phyloP scores from a whole-genome alignment of 768 basidiomycete species.

The Pleurotus tuber-regium region DNA sequence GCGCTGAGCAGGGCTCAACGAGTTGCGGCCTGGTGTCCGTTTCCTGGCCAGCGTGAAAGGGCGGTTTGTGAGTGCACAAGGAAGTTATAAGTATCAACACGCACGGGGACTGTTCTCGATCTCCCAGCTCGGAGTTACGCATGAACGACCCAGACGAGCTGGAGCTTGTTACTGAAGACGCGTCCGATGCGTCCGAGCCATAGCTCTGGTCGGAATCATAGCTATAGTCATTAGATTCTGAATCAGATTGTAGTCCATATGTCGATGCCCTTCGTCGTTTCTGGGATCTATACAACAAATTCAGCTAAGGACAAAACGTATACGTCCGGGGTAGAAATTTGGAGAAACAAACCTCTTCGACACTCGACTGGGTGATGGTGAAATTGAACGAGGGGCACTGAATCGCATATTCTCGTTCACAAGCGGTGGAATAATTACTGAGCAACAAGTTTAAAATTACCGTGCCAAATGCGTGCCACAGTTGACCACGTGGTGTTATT shows the following conservation, averaged over 20 bases:
- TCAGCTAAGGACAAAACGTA: constrained; percentile 4
- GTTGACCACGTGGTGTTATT: constrained; percentile 4
- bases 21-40: constrained; percentile 24
- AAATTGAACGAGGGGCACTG: constrained; percentile 48
- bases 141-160: constrained; percentile 35
- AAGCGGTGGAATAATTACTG: background rate
- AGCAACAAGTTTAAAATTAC: too few relatives aligned
- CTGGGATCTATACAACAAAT: constrained; percentile 12
- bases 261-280: constrained; percentile 41
- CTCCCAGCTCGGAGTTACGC: constrained; percentile 43
- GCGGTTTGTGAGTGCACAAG: background rate
- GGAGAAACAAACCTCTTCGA: background rate
- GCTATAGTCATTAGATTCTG: constrained; percentile 42
- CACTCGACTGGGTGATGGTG: constrained; percentile 37
- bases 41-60: constrained; percentile 10
- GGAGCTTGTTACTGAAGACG: constrained; percentile 17
- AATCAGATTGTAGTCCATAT: constrained; percentile 44
- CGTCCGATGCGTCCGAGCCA: constrained; percentile 25
- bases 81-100: too few relatives aligned
- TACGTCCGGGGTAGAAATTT: background rate
- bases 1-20: constrained; percentile 36
- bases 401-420: constrained; percentile 42
- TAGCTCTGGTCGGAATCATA: constrained; percentile 28
- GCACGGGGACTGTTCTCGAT: constrained; percentile 32
- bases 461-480: background rate